Evolutionary conservation across 345 rosid genomes (phyloP).

Genomic region (Citrus mangshanensis): DNA sequence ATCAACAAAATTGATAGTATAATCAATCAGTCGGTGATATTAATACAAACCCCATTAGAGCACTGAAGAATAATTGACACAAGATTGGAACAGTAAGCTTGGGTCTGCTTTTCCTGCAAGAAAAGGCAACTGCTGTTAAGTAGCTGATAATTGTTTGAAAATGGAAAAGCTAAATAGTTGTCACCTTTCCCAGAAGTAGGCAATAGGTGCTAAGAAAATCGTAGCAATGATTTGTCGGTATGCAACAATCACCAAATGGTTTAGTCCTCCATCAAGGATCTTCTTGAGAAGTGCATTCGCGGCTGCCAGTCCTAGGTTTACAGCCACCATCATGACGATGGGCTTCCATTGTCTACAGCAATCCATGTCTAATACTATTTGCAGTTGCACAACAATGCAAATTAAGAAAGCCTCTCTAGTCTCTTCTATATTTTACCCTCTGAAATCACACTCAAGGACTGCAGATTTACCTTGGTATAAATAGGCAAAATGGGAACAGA

Average conservation of each 20-base stretch:
- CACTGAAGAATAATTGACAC: slow-evolving; percentile 59
- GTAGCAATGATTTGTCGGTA: slow-evolving; percentile 58
- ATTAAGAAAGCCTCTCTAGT: not conserved
- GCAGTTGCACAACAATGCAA: no score
- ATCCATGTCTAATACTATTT: slow-evolving; percentile 20
- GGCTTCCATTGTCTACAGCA: slow-evolving; percentile 47
- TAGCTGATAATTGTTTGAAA: not conserved
- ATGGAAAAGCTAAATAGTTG: not conserved
- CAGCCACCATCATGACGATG: slow-evolving; percentile 44
- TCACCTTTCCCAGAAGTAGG: slow-evolving; percentile 67
- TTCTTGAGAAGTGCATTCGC: slow-evolving; percentile 65
- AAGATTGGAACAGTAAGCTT: slow-evolving; percentile 44
- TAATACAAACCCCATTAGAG: slow-evolving; percentile 56
- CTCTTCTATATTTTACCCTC: not conserved
- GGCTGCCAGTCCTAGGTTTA: slow-evolving; percentile 52
- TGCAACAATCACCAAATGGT: slow-evolving; percentile 60
- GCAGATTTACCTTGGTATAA: not conserved
- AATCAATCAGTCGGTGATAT: not conserved
- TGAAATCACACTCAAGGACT: not conserved
- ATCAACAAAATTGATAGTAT: not conserved
- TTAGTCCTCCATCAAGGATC: slow-evolving; percentile 53
- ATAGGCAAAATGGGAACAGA: slow-evolving; percentile 4
- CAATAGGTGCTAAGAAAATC: slow-evolving; percentile 63
- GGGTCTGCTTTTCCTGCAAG: slow-evolving; percentile 56
- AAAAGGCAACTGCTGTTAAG: not conserved